phyloP scores from a whole-genome alignment of 2,329 filamentous ascomycete genomes.

The Magnaporthiopsis rhizophila region DNA sequence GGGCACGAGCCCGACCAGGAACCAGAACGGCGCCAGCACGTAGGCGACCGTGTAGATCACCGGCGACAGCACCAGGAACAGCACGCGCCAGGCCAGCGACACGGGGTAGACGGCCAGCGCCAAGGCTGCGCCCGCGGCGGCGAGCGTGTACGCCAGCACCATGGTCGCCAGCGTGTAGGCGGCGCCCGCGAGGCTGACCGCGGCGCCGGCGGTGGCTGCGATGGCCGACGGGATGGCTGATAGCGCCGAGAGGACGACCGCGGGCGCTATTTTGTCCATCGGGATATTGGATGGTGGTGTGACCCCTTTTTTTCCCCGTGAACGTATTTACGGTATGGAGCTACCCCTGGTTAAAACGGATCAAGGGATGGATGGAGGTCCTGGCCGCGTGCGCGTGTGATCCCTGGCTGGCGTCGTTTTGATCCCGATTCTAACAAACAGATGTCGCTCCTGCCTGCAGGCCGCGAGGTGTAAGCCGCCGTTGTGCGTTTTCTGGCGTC shows the following conservation, averaged over 20 bases:
- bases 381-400: too few species aligned
- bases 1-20: conserved; percentile 22
- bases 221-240: background rate
- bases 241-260: background rate
- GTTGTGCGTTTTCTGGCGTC: too few species aligned
- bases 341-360: background rate
- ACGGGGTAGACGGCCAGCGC: conserved; percentile 9
- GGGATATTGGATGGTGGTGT: background rate
- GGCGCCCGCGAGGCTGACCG: conserved; percentile 5
- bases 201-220: background rate
- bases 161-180: background rate
- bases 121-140: background rate
- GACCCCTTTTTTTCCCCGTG: background rate
- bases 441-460: too few species aligned
- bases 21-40: conserved; percentile 14
- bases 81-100: conserved; percentile 11
- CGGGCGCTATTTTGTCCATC: background rate
- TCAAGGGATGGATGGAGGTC: background rate
- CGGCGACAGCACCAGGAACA: conserved; percentile 29
- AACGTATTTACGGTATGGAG: background rate
- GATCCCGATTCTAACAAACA: too few species aligned
- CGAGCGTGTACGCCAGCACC: conserved; percentile 1
- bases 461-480: too few species aligned
- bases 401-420: too few species aligned
- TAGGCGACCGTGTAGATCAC: conserved; percentile 25